phyloP scores from a whole-genome alignment of 2,329 filamentous ascomycete genomes.

The Epichloe sibirici region DNA sequence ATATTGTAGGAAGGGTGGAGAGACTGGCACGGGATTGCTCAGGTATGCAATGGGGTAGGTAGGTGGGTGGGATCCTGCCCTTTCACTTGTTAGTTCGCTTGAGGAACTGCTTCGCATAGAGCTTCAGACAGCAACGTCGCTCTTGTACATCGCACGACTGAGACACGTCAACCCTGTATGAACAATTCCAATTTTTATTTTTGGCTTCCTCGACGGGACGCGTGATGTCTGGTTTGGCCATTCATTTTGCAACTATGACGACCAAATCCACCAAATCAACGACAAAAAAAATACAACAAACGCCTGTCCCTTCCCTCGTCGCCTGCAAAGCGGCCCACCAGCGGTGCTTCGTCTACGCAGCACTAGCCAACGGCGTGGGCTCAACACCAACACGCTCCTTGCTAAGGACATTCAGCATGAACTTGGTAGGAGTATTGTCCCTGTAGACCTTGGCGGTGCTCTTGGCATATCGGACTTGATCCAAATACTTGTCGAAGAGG shows the following conservation, averaged over 20 bases:
- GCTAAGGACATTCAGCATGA: slow-evolving; percentile 80
- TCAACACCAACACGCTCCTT: slow-evolving; percentile 92
- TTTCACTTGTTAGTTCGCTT: too few species aligned
- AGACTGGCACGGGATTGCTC: too few species aligned
- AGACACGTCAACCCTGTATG: too few species aligned
- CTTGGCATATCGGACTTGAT: slow-evolving; percentile 86
- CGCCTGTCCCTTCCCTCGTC: neutral
- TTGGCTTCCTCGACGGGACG: too few species aligned
- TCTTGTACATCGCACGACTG: too few species aligned
- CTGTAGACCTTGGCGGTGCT: slow-evolving; percentile 64
- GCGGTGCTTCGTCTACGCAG: slow-evolving; percentile 22
- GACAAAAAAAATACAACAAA: neutral
- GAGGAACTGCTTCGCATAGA: too few species aligned
- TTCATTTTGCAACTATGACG: neutral
- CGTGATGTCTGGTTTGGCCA: neutral
- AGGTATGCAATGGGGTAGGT: too few species aligned
- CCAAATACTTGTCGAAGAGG: slow-evolving; percentile 91
- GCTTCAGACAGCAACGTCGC: too few species aligned
- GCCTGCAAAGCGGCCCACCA: neutral
- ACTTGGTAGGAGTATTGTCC: slow-evolving; percentile 76
- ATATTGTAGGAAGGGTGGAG: too few species aligned
- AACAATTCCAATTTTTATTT: too few species aligned
- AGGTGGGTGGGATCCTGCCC: too few species aligned
- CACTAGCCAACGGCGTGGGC: slow-evolving; percentile 42
- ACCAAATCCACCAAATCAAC: neutral